Conservation (phyloP, 257 asterid species). For the Plantago elongata region DNA sequence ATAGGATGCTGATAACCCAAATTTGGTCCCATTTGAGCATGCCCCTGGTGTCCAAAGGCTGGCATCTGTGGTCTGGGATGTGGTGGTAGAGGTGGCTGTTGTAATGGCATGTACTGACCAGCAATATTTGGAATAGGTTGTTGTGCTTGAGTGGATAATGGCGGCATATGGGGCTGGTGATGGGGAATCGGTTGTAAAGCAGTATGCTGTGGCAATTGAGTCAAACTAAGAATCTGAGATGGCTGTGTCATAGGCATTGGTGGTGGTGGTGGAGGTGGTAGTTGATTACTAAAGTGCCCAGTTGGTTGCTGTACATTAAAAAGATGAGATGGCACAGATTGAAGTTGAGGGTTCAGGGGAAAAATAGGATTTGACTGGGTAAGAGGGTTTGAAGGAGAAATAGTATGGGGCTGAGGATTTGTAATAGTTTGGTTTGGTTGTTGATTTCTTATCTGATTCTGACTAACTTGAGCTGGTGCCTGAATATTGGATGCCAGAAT, state of each 20-base stretch:
- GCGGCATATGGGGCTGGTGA: constrained; percentile 52
- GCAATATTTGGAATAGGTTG: constrained; percentile 55
- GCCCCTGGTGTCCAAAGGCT: constrained; percentile 63
- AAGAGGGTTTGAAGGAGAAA: constrained; percentile 46
- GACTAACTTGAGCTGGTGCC: constrained; percentile 44
- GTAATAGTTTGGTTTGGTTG: constrained; percentile 45
- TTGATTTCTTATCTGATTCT: constrained; percentile 61
- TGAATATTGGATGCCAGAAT: constrained; percentile 48
- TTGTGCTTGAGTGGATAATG: constrained; percentile 56
- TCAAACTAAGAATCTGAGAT: constrained; percentile 49
- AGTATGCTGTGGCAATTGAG: constrained; percentile 62
- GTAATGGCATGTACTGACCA: constrained; percentile 54
- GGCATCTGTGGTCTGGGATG: constrained; percentile 57
- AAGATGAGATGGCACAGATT: constrained; percentile 48
- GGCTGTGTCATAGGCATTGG: constrained; percentile 50
- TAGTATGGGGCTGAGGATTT: constrained; percentile 38
- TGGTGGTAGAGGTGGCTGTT: constrained; percentile 55
- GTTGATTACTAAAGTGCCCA: constrained; percentile 43
- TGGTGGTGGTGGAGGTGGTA: constrained; percentile 44
- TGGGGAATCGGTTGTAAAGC: constrained; percentile 49
- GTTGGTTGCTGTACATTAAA: constrained; percentile 50
- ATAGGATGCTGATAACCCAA: constrained; percentile 68
- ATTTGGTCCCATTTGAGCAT: constrained; percentile 63
- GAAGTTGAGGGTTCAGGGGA: constrained; percentile 31
- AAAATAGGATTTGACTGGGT: constrained; percentile 36